phyloP scores from a whole-genome alignment of 2,329 filamentous ascomycete species.

The Trichoderma harzianum region DNA sequence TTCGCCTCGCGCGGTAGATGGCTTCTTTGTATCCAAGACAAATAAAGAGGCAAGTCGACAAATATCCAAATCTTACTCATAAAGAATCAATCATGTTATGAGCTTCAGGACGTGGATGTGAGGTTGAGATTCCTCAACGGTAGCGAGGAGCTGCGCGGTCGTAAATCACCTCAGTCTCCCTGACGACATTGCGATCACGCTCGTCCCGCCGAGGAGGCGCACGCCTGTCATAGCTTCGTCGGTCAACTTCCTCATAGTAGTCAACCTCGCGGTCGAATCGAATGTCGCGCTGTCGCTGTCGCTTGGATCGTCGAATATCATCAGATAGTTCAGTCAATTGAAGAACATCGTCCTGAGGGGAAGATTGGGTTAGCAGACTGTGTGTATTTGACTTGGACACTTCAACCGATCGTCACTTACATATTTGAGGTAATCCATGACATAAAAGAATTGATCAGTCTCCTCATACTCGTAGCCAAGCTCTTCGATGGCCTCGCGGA shows the following conservation, averaged over 20 bases:
- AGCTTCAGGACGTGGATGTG: neutral
- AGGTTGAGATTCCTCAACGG: constrained; percentile 17
- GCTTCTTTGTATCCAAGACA: neutral
- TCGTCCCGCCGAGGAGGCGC: constrained; percentile 49
- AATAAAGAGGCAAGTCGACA: neutral
- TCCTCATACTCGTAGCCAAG: constrained; percentile 87
- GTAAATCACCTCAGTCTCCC: constrained; percentile 66
- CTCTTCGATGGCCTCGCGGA: constrained; percentile 80
- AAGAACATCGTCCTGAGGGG: constrained; percentile 76
- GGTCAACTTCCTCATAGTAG: constrained; percentile 50
- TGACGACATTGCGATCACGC: constrained; percentile 51
- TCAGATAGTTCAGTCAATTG: constrained; percentile 80
- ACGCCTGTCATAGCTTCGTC: constrained; percentile 30
- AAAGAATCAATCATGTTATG: neutral
- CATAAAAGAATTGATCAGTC: constrained; percentile 84
- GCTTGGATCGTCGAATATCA: constrained; percentile 66
- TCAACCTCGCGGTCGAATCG: constrained; percentile 62
- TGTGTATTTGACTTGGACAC: neutral
- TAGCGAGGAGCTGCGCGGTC: constrained; percentile 41
- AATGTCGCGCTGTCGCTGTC: constrained; percentile 50
- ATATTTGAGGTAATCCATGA: constrained; percentile 84
- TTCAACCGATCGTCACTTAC: constrained; percentile 54
- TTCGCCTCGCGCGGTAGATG: neutral
- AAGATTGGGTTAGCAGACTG: constrained; percentile 31
- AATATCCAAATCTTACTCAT: neutral